Conservation (phyloP, 257 asterid species). For the Sherardia arvensis region DNA sequence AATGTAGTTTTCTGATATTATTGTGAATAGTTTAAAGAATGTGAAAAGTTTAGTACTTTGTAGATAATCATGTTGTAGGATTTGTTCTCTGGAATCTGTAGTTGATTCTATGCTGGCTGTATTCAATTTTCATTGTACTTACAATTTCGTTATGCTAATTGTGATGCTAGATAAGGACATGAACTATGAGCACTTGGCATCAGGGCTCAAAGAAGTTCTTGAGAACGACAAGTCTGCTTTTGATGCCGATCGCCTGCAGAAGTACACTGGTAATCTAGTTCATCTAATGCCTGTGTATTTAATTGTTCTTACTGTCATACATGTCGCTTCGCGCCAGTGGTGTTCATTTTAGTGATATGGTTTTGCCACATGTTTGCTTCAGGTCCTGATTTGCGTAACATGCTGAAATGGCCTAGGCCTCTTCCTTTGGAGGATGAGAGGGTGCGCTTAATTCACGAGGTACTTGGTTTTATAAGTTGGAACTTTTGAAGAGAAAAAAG, state of each 20-base stretch:
- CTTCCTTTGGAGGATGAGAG: slow-evolving; percentile 96
- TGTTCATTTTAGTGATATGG: background rate
- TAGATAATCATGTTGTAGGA: too few species aligned
- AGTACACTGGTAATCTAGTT: slow-evolving; percentile 57
- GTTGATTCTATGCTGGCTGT: background rate
- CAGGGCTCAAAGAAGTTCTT: slow-evolving; percentile 75
- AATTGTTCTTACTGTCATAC: background rate
- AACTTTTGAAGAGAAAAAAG: background rate
- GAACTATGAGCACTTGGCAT: slow-evolving; percentile 83
- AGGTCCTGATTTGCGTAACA: slow-evolving; percentile 82
- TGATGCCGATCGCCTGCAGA: slow-evolving; percentile 85
- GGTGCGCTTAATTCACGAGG: slow-evolving; percentile 91
- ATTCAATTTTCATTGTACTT: background rate
- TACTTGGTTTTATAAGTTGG: slow-evolving; percentile 13
- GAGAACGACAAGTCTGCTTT: slow-evolving; percentile 72
- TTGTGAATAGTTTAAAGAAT: too few species aligned
- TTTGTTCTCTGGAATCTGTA: background rate
- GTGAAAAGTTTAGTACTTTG: background rate
- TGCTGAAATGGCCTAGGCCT: slow-evolving; percentile 88
- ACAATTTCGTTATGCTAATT: background rate
- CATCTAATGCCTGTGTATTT: background rate
- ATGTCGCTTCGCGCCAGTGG: background rate
- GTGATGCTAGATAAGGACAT: slow-evolving; percentile 58
- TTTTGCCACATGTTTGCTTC: slow-evolving; percentile 18
- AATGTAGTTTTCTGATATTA: too few species aligned